phyloP scores from a whole-genome alignment of 1,284 basidiomycete species.

The Apiotrichum sp. region DNA sequence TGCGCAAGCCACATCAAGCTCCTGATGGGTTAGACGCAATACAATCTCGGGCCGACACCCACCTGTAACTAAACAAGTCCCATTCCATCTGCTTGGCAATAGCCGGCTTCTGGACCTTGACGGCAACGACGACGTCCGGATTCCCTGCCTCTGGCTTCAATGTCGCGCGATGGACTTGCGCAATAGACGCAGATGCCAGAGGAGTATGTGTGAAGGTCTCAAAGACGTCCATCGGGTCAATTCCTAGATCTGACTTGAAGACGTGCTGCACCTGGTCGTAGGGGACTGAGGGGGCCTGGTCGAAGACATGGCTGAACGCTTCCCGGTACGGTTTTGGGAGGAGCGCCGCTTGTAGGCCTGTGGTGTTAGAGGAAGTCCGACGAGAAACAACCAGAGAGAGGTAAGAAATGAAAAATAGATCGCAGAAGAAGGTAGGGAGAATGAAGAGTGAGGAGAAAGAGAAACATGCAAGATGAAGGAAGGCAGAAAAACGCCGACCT shows the following conservation, averaged over 20 bases:
- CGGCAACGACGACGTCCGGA: conserved; percentile 57
- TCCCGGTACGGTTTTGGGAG: conserved; percentile 73
- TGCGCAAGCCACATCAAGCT: conserved; percentile 42
- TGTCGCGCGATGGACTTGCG: conserved; percentile 77
- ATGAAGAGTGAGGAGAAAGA: not conserved
- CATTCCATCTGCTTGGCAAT: conserved; percentile 77
- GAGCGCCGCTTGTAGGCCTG: conserved; percentile 73
- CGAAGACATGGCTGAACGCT: conserved; percentile 74
- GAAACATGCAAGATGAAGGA: too few relatives aligned
- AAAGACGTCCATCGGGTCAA: conserved; percentile 66
- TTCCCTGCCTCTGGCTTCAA: conserved; percentile 44
- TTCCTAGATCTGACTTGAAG: conserved; percentile 62
- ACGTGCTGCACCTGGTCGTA: conserved; percentile 64
- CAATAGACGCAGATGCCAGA: conserved; percentile 77
- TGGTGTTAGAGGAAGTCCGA: not conserved
- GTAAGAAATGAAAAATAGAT: not conserved
- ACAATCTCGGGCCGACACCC: not conserved
- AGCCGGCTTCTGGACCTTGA: conserved; percentile 86
- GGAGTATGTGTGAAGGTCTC: conserved; percentile 66
- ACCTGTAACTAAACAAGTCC: conserved; percentile 56
- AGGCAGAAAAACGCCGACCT: too few relatives aligned
- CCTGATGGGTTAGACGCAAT: conserved; percentile 11
- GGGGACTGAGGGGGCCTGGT: conserved; percentile 75
- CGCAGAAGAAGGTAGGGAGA: too few relatives aligned
- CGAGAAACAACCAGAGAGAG: not conserved